These are phyloP conservation scores for Podospora bellae-mahoneyi DNA, from an alignment of 495 filamentous ascomycete genomes.

Conservation along the genomic window DNA sequence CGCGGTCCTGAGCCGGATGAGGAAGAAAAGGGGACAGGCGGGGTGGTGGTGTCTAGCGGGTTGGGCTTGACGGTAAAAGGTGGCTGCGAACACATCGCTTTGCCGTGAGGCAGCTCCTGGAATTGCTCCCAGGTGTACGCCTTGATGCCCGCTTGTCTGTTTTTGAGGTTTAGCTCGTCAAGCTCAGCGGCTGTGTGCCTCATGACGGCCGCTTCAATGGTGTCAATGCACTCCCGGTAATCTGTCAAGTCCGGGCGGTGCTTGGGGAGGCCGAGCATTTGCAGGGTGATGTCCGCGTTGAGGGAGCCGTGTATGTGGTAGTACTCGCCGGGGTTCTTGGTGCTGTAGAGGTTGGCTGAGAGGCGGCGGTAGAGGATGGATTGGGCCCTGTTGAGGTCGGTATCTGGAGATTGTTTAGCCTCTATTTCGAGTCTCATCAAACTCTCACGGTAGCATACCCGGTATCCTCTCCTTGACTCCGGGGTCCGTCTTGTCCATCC, in stretches of 20 bases:
- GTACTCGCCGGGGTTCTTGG: conserved; percentile 59
- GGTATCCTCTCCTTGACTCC: conserved; percentile 59
- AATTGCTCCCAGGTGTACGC: conserved; percentile 66
- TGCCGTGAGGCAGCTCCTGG: conserved; percentile 56
- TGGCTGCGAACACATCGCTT: conserved; percentile 28
- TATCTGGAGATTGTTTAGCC: conserved; percentile 48
- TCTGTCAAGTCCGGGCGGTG: conserved; percentile 60
- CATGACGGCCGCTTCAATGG: conserved; percentile 63
- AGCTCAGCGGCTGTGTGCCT: conserved; percentile 60
- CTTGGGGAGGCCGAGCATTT: conserved; percentile 68
- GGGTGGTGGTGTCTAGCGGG: conserved; percentile 14
- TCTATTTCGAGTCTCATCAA: not conserved
- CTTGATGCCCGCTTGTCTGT: conserved; percentile 63
- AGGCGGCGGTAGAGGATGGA: conserved; percentile 69
- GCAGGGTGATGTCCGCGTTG: conserved; percentile 62
- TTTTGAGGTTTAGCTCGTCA: conserved; percentile 59
- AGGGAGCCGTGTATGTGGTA: conserved; percentile 79
- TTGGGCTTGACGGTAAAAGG: conserved; percentile 25
- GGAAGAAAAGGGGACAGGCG: conserved; percentile 53
- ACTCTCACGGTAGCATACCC: conserved; percentile 44
- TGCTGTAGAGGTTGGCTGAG: conserved; percentile 72
- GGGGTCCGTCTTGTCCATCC: conserved; percentile 61
- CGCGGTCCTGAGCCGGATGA: conserved; percentile 33
- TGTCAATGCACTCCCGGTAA: conserved; percentile 62
- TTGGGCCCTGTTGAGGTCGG: conserved; percentile 66